Base-by-base conservation (phyloP, 2,329 filamentous ascomycete species). In the Helotiales sp. region DNA sequence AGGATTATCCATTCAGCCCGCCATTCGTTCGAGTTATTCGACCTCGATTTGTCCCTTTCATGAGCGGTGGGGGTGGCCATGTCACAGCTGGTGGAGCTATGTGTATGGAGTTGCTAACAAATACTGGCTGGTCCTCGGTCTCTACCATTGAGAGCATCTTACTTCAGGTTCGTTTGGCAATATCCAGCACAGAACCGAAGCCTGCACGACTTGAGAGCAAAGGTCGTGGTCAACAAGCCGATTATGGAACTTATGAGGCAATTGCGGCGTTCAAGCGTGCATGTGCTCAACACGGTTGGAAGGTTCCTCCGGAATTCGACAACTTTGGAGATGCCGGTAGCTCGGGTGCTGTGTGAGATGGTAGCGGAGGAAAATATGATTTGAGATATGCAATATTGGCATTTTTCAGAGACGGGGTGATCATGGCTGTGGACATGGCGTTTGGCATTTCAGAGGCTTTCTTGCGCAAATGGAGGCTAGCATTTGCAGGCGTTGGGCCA, bases 1-100 rank as follows among this genome's bases (percentile, higher is more conserved):
- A 83, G 13, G 81, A 88, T 49, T 96, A 86, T 63, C 93, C 93
- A 0, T 83, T 89, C 68, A 81, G 84, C 1, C 93, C 93, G 2
- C 93, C 93, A 0, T 96, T 96, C 68, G 84, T 96, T 27, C 87
- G 93, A 6, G 85, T 96, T 15, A 81, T 96, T 53, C 84, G 88
- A 5, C 93, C 93, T 1, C 86, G 88, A 4, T 93, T 96, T 71
- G 71, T 93, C 19, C 79, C 84, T 1, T 93, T 93, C 68, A 70
- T 76, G 25, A 66, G 77, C 4, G 91, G 91, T 4, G 93, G 92
- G 19, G 93, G 93, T 24, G 92, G 92, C 0, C 90, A 96, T 70
- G 87, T 97, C 59, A 96, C 93, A 0, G 76, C 79, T 1, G 93
- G 93, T 24, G 93, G 93, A 1, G 90, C 92, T 1, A 84, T 97